These are phyloP conservation scores for Papiliotrema laurentii DNA, from an alignment of 1,284 basidiomycete species.

Conservation along the genomic window DNA sequence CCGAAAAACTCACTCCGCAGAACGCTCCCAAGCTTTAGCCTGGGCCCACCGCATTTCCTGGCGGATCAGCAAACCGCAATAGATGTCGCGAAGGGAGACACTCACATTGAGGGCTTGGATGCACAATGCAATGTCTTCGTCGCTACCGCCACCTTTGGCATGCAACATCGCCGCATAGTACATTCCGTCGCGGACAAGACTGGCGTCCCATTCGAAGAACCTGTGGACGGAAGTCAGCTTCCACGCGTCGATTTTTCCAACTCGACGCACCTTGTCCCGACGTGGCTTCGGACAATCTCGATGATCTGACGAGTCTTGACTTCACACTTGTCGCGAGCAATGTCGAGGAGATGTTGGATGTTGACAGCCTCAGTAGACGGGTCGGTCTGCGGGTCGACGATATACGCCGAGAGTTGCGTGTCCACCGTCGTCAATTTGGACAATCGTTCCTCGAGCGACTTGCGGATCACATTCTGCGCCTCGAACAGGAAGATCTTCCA, in stretches of 20 bases:
- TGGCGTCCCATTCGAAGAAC: slow-evolving; percentile 76
- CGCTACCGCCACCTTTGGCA: slow-evolving; percentile 55
- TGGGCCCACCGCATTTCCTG: slow-evolving; percentile 73
- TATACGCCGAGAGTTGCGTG: slow-evolving; percentile 9
- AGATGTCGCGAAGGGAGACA: background rate
- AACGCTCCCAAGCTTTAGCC: slow-evolving; percentile 64
- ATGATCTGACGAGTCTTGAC: slow-evolving; percentile 50
- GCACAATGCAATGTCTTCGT: slow-evolving; percentile 67
- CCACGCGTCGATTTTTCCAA: background rate
- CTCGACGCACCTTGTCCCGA: slow-evolving; percentile 26
- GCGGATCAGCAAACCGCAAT: background rate
- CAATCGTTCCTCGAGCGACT: slow-evolving; percentile 39
- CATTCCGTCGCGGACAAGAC: slow-evolving; percentile 59
- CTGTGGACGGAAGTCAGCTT: slow-evolving; percentile 13
- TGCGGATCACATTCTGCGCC: slow-evolving; percentile 44
- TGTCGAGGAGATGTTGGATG: slow-evolving; percentile 51
- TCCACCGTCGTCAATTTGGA: slow-evolving; percentile 9
- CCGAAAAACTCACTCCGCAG: slow-evolving; percentile 35
- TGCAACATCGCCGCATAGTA: slow-evolving; percentile 73
- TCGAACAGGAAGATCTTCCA: slow-evolving; percentile 53
- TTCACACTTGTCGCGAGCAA: slow-evolving; percentile 56
- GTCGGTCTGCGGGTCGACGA: slow-evolving; percentile 12
- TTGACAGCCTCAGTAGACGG: slow-evolving; percentile 11
- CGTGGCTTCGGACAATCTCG: slow-evolving; percentile 53
- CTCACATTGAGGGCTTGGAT: slow-evolving; percentile 64